Percentiles rank a stretch among this genome's conserved stretches.
These are phyloP conservation scores for Xylariaceae sp. DNA, from an alignment of 2,329 filamentous ascomycete genomes.

Conservation along the genomic window DNA sequence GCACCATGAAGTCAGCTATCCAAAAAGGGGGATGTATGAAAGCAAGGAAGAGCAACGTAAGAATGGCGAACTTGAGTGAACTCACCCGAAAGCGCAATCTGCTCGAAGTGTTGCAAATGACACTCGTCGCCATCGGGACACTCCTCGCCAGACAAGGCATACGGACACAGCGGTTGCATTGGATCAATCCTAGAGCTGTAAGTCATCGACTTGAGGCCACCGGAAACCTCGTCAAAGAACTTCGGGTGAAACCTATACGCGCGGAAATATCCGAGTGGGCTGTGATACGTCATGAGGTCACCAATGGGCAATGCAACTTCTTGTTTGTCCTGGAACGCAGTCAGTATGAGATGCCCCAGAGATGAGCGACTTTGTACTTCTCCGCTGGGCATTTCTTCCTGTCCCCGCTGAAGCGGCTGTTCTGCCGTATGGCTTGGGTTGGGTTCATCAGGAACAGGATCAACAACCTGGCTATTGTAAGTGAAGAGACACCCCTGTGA, in stretches of 20 bases:
- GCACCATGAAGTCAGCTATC: constrained; percentile 39
- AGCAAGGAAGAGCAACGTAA: constrained; percentile 19
- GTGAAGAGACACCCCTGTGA: constrained; percentile 5
- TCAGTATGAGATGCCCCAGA: constrained; percentile 23
- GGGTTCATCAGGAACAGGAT: constrained; percentile 17
- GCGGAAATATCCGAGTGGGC: constrained; percentile 73
- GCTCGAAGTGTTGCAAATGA: constrained; percentile 69
- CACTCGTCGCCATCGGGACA: constrained; percentile 69
- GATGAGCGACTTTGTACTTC: constrained; percentile 25
- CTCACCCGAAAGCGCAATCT: constrained; percentile 69
- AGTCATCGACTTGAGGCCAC: constrained; percentile 81
- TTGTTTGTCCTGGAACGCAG: constrained; percentile 18
- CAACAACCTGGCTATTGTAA: constrained; percentile 9
- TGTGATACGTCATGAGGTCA: constrained; percentile 63
- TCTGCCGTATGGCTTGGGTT: constrained; percentile 8
- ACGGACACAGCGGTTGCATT: constrained; percentile 65
- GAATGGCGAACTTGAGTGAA: constrained; percentile 22
- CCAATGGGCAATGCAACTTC: constrained; percentile 9
- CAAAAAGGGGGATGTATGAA: constrained; percentile 29
- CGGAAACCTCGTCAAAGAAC: constrained; percentile 60
- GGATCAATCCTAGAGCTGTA: constrained; percentile 88
- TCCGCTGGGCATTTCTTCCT: constrained; percentile 13
- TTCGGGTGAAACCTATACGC: constrained; percentile 84
- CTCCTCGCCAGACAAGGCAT: constrained; percentile 59
- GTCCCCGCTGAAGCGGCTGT: constrained; percentile 3